Evolutionary conservation across 768 basidiomycete genomes (phyloP), one percentile per base, ranked within the genome.

Genomic region (Russula ochroleuca): DNA sequence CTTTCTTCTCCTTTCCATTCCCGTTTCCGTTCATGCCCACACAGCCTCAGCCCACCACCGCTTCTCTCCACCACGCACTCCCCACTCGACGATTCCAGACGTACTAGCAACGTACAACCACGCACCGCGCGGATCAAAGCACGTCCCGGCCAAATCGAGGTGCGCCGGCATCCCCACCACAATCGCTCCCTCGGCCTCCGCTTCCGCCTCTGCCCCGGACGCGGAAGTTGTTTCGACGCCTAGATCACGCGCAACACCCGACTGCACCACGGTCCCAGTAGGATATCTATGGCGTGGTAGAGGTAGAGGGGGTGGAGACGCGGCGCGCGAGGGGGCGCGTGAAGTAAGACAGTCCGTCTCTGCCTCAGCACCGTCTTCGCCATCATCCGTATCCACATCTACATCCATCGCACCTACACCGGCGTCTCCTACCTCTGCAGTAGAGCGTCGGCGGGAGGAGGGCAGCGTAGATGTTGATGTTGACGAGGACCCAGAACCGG

Each of bases 21-120:
- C 5, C 41, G n/a, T 45, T 47, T 11, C 21, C 5, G 15, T 35
- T 72, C 68, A 81, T 62, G 75, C 79, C 77, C 80, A 80, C 41
- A 71, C 70, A 1, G 78, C 78, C 67, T 78, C 81, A 49, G 78
- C 75, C 85, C 86, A 90, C 87, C 87, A 91, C 56, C 82, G 77
- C 78, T 87, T 88, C 66, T 86, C 86, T 15, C 84, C 82, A 5
- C 86, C 87, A 23, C 82, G 78, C 57, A 94, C 78, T 49, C 81
- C 78, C 88, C 90, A 94, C 72, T 94, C 92, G 8, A 85, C 86
- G 28, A 94, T 77, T 41, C 85, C 84, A 63, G 77, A 72, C 63
- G 81, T 80, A 59, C 83, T 83, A 23, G 85, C 90, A 15, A 84
- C 85, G 70, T 92, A 92, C 35, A 92, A 70, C 71, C 78, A 82